Evolutionary conservation across 2,329 filamentous ascomycete species (phyloP), one percentile per base, ranked within the genome.

Genomic region (Intubia oerlemansii): DNA sequence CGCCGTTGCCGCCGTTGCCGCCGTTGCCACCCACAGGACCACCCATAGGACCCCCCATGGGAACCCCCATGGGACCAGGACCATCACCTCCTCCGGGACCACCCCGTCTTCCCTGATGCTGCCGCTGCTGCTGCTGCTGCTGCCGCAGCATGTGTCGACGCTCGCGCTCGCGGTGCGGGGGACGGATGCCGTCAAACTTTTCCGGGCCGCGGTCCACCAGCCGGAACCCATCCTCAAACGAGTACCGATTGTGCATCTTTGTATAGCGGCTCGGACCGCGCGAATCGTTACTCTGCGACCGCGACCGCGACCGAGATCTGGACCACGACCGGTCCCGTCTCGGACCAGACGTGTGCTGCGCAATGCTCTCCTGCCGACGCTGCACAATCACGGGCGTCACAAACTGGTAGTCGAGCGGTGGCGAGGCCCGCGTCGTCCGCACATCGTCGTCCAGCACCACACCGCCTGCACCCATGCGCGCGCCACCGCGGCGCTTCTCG

Each of bases 191-290:
- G 27, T 66, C 52, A 42, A 73, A 73, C 21, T 72, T 67, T 44
- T 82, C 77, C 11, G 66, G 66, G 10, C 76, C 77, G 30, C 71
- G 60, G 44, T 82, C 75, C 25, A 82, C 73, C 30, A 82, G 67
- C 5, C 49, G 43, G 34, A 71, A 66, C 1, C 57, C 59, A 32
- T 70, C 54, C 45, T 81, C 74, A 39, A 82, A 82, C 0, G 71
- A 74, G 44, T 79, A 81, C 18, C 76, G 59, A 43, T 77, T 69
- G 49, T 66, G 66, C 29, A 66, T 36, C 53, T 46, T 62, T 63
- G 36, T 54, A 25, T 37, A 38, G 13, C 34, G 28, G 29, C 33
- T 29, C 11, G 25, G 12, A 10, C 24, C 32, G 3, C 29, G 17
- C 19, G 28, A 17, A 13, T 21, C n/a, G 10, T 25, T 15, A 5